Evolutionary conservation across 2,329 filamentous ascomycete genomes (phyloP).

Genomic region (Xylariaceae sp.): DNA sequence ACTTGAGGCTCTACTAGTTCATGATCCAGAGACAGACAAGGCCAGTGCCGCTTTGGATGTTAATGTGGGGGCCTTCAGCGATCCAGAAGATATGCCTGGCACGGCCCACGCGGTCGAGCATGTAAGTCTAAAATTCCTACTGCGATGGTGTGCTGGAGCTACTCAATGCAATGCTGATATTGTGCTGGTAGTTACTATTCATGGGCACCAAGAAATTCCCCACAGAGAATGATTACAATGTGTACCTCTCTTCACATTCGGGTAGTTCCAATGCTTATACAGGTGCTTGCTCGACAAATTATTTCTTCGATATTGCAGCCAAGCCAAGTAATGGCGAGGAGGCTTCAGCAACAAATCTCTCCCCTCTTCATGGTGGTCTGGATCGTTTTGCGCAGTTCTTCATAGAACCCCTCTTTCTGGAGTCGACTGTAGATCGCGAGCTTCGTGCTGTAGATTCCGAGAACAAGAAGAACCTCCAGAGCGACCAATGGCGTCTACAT

Average conservation of each 20-base stretch:
- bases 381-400: slow-evolving; percentile 96
- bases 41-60: slow-evolving; percentile 93
- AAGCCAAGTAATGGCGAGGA: slow-evolving; percentile 62
- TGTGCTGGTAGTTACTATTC: slow-evolving; percentile 63
- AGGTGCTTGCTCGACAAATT: slow-evolving; percentile 89
- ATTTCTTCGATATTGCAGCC: slow-evolving; percentile 92
- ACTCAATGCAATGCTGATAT: not conserved
- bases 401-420: slow-evolving; percentile 79
- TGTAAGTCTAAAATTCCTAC: slow-evolving; percentile 35
- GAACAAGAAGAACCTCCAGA: slow-evolving; percentile 96
- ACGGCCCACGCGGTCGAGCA: slow-evolving; percentile 97
- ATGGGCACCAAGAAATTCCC: slow-evolving; percentile 99
- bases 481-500: slow-evolving; percentile 79
- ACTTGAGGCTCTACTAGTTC: slow-evolving; percentile 86
- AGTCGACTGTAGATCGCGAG: slow-evolving; percentile 81
- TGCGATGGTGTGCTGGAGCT: not conserved
- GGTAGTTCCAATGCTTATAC: slow-evolving; percentile 96
- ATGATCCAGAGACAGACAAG: slow-evolving; percentile 94
- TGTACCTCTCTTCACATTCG: slow-evolving; percentile 85
- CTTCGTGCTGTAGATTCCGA: slow-evolving; percentile 88
- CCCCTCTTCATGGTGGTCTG: slow-evolving; percentile 70
- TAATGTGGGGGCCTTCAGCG: slow-evolving; percentile 93
- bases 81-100: slow-evolving; percentile 84
- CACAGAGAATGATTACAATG: slow-evolving; percentile 90
- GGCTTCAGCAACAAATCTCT: slow-evolving; percentile 51